phyloP scores from a whole-genome alignment of 2,329 filamentous ascomycete genomes.

The Ascochyta rabiei region DNA sequence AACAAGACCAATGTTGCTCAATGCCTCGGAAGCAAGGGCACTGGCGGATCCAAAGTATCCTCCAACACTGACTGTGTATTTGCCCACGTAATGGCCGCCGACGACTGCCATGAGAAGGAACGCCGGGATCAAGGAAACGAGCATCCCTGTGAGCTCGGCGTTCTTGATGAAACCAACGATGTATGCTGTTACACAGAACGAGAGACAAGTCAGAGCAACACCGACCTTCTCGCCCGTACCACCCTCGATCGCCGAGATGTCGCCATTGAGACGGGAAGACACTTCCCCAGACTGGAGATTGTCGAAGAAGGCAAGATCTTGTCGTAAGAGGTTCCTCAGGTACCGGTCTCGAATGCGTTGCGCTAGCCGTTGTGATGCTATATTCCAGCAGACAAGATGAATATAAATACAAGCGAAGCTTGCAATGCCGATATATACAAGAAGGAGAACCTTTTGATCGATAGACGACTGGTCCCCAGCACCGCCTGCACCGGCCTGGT shows the following conservation, averaged over 20 bases:
- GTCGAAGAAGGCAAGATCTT: slow-evolving; percentile 70
- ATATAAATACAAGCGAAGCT: slow-evolving; percentile 69
- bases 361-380: slow-evolving; percentile 68
- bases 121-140: slow-evolving; percentile 67
- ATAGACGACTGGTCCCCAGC: slow-evolving; percentile 52
- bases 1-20: slow-evolving; percentile 66
- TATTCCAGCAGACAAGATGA: slow-evolving; percentile 68
- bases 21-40: slow-evolving; percentile 66
- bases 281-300: slow-evolving; percentile 67
- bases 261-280: slow-evolving; percentile 66
- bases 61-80: slow-evolving; percentile 57
- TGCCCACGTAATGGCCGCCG: slow-evolving; percentile 61
- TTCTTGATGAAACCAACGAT: slow-evolving; percentile 71
- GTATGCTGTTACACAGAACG: slow-evolving; percentile 72
- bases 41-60: slow-evolving; percentile 63
- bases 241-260: slow-evolving; percentile 70
- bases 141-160: slow-evolving; percentile 66
- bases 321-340: slow-evolving; percentile 62
- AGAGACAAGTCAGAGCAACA: slow-evolving; percentile 64
- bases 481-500: slow-evolving; percentile 24
- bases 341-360: slow-evolving; percentile 68
- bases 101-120: slow-evolving; percentile 65
- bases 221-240: slow-evolving; percentile 76
- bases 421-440: slow-evolving; percentile 69
- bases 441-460: slow-evolving; percentile 63